Evolutionary conservation across 2,329 filamentous ascomycete genomes (phyloP).

Genomic region (Rosellinia necatrix): DNA sequence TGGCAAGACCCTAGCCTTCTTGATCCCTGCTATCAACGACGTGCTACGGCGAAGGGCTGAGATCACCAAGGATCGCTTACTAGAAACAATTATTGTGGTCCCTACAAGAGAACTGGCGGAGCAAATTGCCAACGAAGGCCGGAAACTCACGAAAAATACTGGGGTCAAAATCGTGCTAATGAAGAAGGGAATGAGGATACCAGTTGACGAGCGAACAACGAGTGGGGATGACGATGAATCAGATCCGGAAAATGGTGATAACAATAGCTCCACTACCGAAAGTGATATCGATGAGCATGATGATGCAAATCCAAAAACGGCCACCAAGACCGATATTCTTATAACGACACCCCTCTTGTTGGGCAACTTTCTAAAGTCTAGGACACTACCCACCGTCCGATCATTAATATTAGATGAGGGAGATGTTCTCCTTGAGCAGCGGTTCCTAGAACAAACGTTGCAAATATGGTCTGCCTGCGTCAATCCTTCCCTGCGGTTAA

Average conservation of each 20-base stretch:
- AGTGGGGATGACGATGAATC: constrained; percentile 33
- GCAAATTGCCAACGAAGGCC: constrained; percentile 83
- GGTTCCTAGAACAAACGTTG: constrained; percentile 87
- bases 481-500: constrained; percentile 70
- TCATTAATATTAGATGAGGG: constrained; percentile 89
- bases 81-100: constrained; percentile 73
- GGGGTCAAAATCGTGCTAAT: constrained; percentile 80
- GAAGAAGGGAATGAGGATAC: constrained; percentile 80
- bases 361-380: constrained; percentile 69
- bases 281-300: constrained; percentile 47
- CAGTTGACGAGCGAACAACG: constrained; percentile 46
- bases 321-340: constrained; percentile 76
- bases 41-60: constrained; percentile 64
- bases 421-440: constrained; percentile 83
- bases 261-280: constrained; percentile 42
- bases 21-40: constrained; percentile 83
- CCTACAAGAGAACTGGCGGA: constrained; percentile 79
- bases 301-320: constrained; percentile 41
- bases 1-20: constrained; percentile 92
- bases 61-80: constrained; percentile 52
- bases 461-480: constrained; percentile 81
- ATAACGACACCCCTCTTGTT: constrained; percentile 81
- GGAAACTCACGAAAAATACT: constrained; percentile 78
- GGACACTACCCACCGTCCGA: constrained; percentile 67
- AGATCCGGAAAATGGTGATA: constrained; percentile 27